Conservation (phyloP, 2,329 filamentous ascomycete genomes). For the Parastagonospora nodorum region DNA sequence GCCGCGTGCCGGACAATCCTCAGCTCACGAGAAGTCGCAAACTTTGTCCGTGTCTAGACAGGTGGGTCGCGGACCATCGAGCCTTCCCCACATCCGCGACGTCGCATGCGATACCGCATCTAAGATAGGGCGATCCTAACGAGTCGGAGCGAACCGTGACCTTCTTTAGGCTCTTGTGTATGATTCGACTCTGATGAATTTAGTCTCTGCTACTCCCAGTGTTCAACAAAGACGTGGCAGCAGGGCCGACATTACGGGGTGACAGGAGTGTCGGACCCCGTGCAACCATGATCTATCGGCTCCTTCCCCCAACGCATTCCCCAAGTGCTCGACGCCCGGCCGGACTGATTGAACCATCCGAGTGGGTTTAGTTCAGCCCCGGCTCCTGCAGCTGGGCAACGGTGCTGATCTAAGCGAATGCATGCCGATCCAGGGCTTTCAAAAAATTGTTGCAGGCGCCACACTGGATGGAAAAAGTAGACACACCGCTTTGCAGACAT, state of each 20-base stretch:
- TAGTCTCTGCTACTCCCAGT: too few species aligned
- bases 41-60: too few species aligned
- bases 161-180: neutral
- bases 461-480: neutral
- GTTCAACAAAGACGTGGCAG: too few species aligned
- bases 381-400: conserved; percentile 5
- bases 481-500: neutral
- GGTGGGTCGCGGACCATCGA: conserved; percentile 17
- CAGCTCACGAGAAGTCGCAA: too few species aligned
- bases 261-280: neutral
- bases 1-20: too few species aligned
- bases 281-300: neutral
- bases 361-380: neutral
- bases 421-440: neutral
- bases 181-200: too few species aligned
- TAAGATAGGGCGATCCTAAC: neutral
- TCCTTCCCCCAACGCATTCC: neutral
- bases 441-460: neutral
- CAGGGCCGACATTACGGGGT: neutral
- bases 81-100: conserved; percentile 35
- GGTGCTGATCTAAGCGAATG: neutral
- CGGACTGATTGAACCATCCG: neutral
- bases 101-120: conserved; percentile 7
- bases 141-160: conserved; percentile 16
- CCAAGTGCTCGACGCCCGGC: conserved; percentile 8